Evolutionary conservation across 2,329 filamentous ascomycete genomes (phyloP), one percentile per base, ranked within the genome.

Genomic region (Byssochlamys sp.): DNA sequence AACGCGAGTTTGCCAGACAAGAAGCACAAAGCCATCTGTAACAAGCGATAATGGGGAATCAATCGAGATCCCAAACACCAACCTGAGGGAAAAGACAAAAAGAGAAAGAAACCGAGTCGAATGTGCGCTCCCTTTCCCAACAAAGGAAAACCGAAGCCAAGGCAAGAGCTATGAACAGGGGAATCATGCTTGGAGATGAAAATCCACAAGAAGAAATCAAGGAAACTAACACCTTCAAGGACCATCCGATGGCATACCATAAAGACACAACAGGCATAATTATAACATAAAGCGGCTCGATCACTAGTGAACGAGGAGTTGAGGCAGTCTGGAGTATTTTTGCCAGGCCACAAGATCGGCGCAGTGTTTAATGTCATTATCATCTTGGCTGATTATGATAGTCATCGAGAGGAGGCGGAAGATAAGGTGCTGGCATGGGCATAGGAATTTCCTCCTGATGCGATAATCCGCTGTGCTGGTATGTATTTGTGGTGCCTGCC

Each of bases 351-450:
- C 39, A 45, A 19, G 19, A 45, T 19, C 39, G 39, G 39, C 39
- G n/a, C 39, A 45, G n/a, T 45, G n/a, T 45, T 45, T 45, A n/a
- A 45, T 45, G 2, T 54, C 53, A 26, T 54, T 39, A 54, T 29
- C 24, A 55, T 55, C 33, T 49, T 28, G 39, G 35, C 28, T 45
- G 28, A 24, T 50, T 28, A 33, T 51, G 50, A 10, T 55, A 39
- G n/a, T 55, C 54, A 49, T 55, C 49, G 12, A 51, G 49, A 24
- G 54, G 54, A 31, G 54, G 54, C 6, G 54, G 54, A 24, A 49
- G 26, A 50, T 55, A 55, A n/a, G 54, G 27, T n/a, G 45, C 35
- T 12, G 54, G 54, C 54, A 55, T 55, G 26, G 54, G 53, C 14
- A 55, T 55, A n/a, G 19, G 53, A 26, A 48, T 25, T 45, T 55